These are phyloP conservation scores for Stemphylium vesicarium DNA, from an alignment of 2,329 filamentous ascomycete genomes.

Conservation along the genomic window DNA sequence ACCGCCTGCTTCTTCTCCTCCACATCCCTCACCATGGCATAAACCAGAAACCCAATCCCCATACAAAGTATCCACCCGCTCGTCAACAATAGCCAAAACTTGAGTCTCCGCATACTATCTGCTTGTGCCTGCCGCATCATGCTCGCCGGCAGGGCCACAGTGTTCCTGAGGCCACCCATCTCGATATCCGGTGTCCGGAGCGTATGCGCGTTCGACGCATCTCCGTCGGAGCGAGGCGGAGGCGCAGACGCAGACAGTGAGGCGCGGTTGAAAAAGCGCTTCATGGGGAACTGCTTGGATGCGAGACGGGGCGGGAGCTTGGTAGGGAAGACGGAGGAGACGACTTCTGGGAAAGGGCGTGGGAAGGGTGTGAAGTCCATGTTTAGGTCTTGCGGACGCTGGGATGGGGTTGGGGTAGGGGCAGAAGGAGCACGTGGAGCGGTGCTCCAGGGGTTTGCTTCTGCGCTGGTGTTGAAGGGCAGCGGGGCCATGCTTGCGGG, in stretches of 20 bases:
- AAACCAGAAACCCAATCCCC: background rate
- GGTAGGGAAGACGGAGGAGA: background rate
- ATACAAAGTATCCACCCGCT: background rate
- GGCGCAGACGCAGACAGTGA: background rate
- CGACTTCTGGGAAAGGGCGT: background rate
- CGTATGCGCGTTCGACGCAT: background rate
- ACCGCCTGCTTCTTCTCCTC: no score
- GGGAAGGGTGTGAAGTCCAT: no score
- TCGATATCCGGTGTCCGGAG: background rate
- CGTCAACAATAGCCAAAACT: background rate
- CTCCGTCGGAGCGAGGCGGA: background rate
- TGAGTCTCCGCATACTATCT: background rate
- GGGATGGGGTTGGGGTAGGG: no score
- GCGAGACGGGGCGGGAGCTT: background rate
- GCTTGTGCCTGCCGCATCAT: no score
- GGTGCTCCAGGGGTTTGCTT: no score
- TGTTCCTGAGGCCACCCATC: background rate
- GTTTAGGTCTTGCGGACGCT: no score
- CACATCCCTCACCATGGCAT: background rate
- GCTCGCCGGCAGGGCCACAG: accelerated
- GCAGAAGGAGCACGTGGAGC: no score
- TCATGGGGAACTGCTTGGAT: background rate
- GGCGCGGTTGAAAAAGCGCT: background rate
- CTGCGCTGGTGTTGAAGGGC: no score
- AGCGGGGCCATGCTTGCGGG: no score